Base-by-base conservation (phyloP, 2,329 filamentous ascomycete species). In the Alternaria sp. region DNA sequence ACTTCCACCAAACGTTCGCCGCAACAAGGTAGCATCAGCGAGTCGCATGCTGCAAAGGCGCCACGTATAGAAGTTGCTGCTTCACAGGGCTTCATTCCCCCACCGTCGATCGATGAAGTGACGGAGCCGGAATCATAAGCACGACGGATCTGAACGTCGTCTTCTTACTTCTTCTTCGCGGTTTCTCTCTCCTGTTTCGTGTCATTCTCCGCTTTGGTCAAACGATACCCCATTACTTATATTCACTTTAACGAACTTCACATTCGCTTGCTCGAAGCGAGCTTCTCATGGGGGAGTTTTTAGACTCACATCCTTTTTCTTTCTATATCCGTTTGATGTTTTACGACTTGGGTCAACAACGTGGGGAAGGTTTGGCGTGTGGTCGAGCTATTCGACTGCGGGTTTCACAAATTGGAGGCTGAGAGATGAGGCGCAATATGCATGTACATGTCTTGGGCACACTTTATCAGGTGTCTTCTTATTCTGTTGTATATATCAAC, bases 41-140 rank as follows among this genome's bases (percentile, higher is more conserved):
- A 78, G 50, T 63, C 64, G n/a, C 78, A 80, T 61, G 71, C 74
- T 17, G 69, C 76, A 11, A 82, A 82, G 61, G 68, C 79, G 13
- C 71, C 78, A 12, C 75, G 79, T 43, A 72, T 74, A 61, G 78
- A 81, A 45, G 62, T 60, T 4, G 64, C 68, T 30, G 64, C 71
- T 13, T 71, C 74, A 6, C 74, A 78, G 51, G 72, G 76, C 19
- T 80, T 81, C 43, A 77, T 83, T 25, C 82, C 64, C 11, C 70
- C 83, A 15, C 78, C 78, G 17, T 81, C 80, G 74, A 85, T 85
- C 55, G 82, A 84, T 26, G 83, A 85, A 70, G 81, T 67, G 15
- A 65, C 71, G 21, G 79, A 81, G 62, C 74, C 78, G 15, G 76
- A 78, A 40, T 78, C 51, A 58, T 58, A 40, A 68, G 51, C 32